Percentiles rank a stretch among this genome's conserved stretches.
Conservation (phyloP, 257 asterid species). For the Solanum corneliomulleri region DNA sequence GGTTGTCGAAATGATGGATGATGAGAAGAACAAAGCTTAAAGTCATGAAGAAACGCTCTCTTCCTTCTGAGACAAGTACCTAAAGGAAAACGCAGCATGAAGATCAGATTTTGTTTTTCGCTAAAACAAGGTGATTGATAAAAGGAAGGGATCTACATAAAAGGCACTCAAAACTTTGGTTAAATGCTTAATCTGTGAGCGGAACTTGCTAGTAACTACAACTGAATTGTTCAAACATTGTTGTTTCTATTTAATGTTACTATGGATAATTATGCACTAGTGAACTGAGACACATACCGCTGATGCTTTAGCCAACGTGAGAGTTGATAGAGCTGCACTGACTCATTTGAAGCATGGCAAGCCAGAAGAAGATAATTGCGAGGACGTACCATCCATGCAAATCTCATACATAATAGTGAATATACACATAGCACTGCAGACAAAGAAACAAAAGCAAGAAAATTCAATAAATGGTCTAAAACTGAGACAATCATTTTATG, state of each 20-base stretch:
- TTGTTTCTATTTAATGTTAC: background rate
- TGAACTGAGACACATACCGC: background rate
- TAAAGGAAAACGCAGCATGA: background rate
- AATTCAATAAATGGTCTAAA: background rate
- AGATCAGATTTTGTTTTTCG: background rate
- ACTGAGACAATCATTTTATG: background rate
- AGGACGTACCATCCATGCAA: background rate
- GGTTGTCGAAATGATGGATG: background rate
- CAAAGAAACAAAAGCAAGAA: background rate
- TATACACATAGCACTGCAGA: background rate
- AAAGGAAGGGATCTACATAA: background rate
- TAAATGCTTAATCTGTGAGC: background rate
- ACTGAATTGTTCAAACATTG: background rate
- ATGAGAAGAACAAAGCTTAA: background rate
- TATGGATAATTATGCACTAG: background rate
- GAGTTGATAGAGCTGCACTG: background rate
- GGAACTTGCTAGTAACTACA: background rate
- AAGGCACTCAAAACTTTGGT: background rate
- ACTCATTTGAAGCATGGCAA: slow-evolving; percentile 1
- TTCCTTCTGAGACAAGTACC: background rate
- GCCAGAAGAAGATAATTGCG: background rate
- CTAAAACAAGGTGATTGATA: background rate
- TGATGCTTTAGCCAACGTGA: background rate
- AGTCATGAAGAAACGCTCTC: background rate
- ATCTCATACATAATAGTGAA: background rate